Conservation (phyloP, 805 yeast species). For the Ogataea corticis region DNA sequence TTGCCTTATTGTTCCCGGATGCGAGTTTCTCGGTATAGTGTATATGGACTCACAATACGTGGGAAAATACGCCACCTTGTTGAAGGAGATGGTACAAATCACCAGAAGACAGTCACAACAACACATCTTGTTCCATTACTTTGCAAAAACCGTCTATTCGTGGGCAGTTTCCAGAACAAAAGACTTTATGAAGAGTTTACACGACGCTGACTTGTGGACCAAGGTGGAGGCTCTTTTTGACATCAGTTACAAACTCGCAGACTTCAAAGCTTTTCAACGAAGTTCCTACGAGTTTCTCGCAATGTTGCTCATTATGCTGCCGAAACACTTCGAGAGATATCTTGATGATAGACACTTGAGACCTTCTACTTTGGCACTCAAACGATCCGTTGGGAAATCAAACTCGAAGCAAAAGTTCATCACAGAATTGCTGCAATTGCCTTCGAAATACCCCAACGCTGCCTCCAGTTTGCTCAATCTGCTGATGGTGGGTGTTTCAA, state of each 20-base stretch:
- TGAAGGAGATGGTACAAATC: conserved; percentile 37
- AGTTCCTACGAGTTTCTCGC: conserved; percentile 36
- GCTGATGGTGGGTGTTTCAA: conserved; percentile 35
- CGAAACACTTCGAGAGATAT: conserved; percentile 32
- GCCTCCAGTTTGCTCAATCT: conserved; percentile 35
- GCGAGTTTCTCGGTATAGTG: conserved; percentile 47
- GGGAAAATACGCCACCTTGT: conserved; percentile 39
- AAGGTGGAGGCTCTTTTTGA: conserved; percentile 41
- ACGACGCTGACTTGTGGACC: conserved; percentile 12
- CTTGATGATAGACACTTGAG: conserved; percentile 23
- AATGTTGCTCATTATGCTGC: conserved; percentile 34
- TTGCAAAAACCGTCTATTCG: conserved; percentile 44
- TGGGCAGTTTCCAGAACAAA: conserved; percentile 54
- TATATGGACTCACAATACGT: conserved; percentile 42
- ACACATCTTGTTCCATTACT: conserved; percentile 44
- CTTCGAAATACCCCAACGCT: conserved; percentile 26
- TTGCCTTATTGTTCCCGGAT: conserved; percentile 39
- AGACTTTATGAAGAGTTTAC: conserved; percentile 39
- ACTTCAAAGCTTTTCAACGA: conserved; percentile 29
- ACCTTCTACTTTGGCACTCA: conserved; percentile 24
- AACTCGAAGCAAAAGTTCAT: conserved; percentile 30
- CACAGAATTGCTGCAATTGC: conserved; percentile 23
- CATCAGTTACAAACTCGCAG: conserved; percentile 31
- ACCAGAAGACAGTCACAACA: conserved; percentile 47
- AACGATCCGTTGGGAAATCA: conserved; percentile 24